phyloP scores from a whole-genome alignment of 306 rosid genomes.

The Castanospermum australe region DNA sequence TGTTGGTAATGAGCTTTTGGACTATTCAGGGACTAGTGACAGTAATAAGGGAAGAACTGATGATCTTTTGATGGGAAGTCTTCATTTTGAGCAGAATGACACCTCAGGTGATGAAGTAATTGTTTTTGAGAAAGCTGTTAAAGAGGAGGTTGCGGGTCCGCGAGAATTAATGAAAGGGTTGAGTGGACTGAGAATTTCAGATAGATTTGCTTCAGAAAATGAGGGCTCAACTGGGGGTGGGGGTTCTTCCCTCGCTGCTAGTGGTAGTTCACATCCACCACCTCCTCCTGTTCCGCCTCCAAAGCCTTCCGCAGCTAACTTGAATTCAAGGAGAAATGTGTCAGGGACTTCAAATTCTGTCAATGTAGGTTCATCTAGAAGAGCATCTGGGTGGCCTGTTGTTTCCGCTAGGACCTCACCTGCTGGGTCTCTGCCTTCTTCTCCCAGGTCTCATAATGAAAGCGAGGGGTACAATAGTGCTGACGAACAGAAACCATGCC shows the following conservation, averaged over 20 bases:
- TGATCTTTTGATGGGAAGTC: conserved; percentile 40
- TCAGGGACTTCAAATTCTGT: conserved; percentile 56
- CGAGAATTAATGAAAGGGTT: conserved; percentile 41
- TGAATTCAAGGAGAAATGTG: conserved; percentile 53
- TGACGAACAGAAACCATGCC: conserved; percentile 83
- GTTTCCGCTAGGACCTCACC: conserved; percentile 78
- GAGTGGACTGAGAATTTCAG: conserved; percentile 39
- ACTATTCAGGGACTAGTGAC: conserved; percentile 38
- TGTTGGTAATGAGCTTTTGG: conserved; percentile 53
- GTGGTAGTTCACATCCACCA: conserved; percentile 63
- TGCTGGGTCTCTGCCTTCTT: conserved; percentile 77
- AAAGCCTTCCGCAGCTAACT: conserved; percentile 51
- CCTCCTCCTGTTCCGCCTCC: conserved; percentile 97
- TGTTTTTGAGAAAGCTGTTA: conserved; percentile 44
- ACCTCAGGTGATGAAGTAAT: conserved; percentile 34
- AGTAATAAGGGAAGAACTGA: conserved; percentile 52
- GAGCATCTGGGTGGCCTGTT: conserved; percentile 66
- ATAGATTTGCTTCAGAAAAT: conserved; percentile 35
- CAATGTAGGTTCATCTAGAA: conserved; percentile 64
- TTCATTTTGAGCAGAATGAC: conserved; percentile 47
- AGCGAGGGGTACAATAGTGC: conserved; percentile 96
- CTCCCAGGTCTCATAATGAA: conserved; percentile 89
- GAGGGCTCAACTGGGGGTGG: conserved; percentile 43
- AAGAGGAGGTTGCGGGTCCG: conserved; percentile 35
- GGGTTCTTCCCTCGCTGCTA: conserved; percentile 26